Evolutionary conservation across 1,139 yeast species (phyloP), one percentile per base, ranked within the genome.

Genomic region (Ashbya aceris): DNA sequence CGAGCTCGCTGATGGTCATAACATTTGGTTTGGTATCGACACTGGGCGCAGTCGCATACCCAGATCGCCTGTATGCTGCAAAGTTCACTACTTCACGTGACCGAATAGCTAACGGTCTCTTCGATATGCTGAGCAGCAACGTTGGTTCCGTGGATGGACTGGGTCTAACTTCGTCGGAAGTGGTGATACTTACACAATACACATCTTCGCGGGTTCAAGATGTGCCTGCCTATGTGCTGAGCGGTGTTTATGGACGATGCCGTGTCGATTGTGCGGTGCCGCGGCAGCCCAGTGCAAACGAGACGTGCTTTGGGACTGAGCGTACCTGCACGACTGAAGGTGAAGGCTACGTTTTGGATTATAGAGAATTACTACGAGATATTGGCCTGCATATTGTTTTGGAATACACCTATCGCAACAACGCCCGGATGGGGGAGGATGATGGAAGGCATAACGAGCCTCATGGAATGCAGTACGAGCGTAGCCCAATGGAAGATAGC

Each of bases 161-260:
- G 4, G 61, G 60, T 2, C 43, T 60, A n/a, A 55, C 63, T 2
- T 58, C 62, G 3, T 50, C 62, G 3, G 63, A 58, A 37, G 38
- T 58, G 8, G 41, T 46, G n/a, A 50, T 59, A 8, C 42, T 60
- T 2, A 52, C 62, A 1, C 47, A 52, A 9, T 60, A 60, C 40
- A 48, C 60, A 8, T 46, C 49, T 1, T 39, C 45, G 3, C 58
- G 58, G 37, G 51, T 58, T 2, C 36, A 44, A 5, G 36, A 51
- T 37, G 47, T 54, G 1, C 64, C 64, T 5, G 53, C 53, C 33
- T 58, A 38, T 40, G 48, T 60, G 13, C 49, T 52, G 1, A 40
- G 52, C 2, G 49, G 58, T 1, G 35, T 58, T 2, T 56, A 54
- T 41, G 60, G 60, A n/a, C 40, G 49, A 14, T 60, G 64, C 43